Evolutionary conservation across 2,329 filamentous ascomycete genomes (phyloP).

Genomic region (Cladosporium sp.): DNA sequence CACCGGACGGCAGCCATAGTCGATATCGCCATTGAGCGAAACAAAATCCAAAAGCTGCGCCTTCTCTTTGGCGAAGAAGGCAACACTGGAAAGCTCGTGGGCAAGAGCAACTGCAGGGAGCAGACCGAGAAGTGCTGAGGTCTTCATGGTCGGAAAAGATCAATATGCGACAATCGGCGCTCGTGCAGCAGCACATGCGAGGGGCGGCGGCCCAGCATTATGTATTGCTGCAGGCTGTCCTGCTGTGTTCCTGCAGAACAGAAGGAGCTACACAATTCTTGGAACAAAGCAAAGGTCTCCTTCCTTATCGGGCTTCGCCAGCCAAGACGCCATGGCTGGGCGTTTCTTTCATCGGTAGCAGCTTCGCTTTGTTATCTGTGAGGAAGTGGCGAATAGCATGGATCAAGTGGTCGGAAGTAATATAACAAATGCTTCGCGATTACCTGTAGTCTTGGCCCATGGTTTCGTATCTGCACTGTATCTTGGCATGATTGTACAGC

Average conservation of each 20-base stretch:
- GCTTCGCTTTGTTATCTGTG: background rate
- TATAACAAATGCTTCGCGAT: background rate
- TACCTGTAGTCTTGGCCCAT: background rate
- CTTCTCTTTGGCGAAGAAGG: conserved; percentile 9
- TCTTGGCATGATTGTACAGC: too few species aligned
- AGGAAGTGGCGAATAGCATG: background rate
- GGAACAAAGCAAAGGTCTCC: background rate
- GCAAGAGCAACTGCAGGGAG: conserved; percentile 5
- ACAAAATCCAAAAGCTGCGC: conserved; percentile 32
- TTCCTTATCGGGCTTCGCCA: conserved; percentile 8
- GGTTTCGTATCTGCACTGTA: too few species aligned
- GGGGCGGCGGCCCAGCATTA: background rate
- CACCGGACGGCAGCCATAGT: conserved; percentile 33
- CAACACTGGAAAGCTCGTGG: background rate
- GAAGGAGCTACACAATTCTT: background rate
- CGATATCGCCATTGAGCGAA: conserved; percentile 30
- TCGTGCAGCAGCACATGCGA: background rate
- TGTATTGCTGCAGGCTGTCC: background rate
- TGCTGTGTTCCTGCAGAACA: background rate
- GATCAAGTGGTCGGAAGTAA: background rate
- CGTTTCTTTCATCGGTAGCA: background rate
- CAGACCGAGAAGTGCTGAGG: background rate
- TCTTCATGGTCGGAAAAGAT: conserved; percentile 8
- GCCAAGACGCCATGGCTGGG: conserved; percentile 8
- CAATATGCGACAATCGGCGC: background rate